phyloP scores from a whole-genome alignment of 2,329 filamentous ascomycete species.

The Sarocladium oryzae region DNA sequence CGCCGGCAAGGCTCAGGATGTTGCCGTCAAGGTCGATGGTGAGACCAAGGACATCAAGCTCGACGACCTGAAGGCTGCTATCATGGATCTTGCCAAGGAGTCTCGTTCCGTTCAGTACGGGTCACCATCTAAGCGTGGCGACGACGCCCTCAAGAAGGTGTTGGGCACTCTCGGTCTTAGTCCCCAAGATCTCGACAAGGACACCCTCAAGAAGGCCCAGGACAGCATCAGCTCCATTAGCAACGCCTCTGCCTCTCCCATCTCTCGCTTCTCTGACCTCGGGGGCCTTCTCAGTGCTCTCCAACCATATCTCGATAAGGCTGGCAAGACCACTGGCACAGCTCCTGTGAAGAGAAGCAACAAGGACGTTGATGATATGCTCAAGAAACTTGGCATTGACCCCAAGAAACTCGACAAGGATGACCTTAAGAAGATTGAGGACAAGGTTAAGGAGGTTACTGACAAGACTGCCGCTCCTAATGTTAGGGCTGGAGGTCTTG shows the following conservation, averaged over 20 bases:
- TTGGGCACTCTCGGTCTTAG: not conserved
- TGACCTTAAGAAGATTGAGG: slow-evolving; percentile 1
- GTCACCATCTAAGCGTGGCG: not conserved
- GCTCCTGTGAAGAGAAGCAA: not conserved
- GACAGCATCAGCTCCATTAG: not conserved
- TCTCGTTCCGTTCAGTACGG: not conserved
- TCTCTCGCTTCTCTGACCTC: not conserved
- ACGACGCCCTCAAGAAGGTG: not conserved
- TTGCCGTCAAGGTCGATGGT: not conserved
- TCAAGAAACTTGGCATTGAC: not conserved
- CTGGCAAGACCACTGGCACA: not conserved
- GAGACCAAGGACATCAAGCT: not conserved
- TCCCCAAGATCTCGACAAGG: not conserved
- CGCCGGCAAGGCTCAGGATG: not conserved
- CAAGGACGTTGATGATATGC: not conserved
- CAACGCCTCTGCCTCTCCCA: not conserved
- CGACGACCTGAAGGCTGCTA: not conserved
- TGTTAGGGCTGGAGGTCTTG: not conserved
- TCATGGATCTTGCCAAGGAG: not conserved
- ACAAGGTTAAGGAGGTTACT: not conserved
- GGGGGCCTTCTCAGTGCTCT: not conserved
- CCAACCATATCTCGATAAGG: not conserved
- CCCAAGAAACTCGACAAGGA: not conserved
- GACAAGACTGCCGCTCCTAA: not conserved
- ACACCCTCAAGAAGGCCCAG: not conserved